Evolutionary conservation across 768 basidiomycete species (phyloP).

Genomic region (Termitomyces sp.): DNA sequence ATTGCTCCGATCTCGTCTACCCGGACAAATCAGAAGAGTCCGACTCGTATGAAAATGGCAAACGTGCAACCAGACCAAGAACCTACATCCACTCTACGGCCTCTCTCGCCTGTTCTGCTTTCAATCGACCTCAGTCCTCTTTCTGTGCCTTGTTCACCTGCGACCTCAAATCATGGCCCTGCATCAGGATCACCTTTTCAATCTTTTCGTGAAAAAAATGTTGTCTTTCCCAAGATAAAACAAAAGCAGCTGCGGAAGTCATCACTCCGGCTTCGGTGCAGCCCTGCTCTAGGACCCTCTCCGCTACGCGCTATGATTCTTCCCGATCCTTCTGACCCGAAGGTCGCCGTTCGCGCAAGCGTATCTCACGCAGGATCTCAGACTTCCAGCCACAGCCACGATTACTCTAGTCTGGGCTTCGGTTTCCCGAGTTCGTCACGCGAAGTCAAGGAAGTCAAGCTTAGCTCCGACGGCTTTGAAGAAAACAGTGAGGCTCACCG

Average conservation of each 20-base stretch:
- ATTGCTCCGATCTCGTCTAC: not conserved
- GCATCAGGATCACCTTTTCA: not conserved
- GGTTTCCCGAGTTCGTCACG: conserved; percentile 11
- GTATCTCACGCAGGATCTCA: not conserved
- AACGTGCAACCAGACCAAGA: not conserved
- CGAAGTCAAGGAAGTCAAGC: not conserved
- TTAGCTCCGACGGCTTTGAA: not conserved
- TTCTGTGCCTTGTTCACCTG: conserved; percentile 1
- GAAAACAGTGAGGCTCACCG: not conserved
- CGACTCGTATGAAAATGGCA: not conserved
- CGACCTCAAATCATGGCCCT: not conserved
- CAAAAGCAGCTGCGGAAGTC: conserved; percentile 11
- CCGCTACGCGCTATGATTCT: conserved; percentile 42
- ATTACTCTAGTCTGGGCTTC: conserved; percentile 16
- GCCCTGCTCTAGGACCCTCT: conserved; percentile 41
- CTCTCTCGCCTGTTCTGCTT: conserved; percentile 7
- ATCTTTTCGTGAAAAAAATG: not conserved
- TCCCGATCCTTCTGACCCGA: conserved; percentile 25
- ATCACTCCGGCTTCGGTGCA: conserved; percentile 26
- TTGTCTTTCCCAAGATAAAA: conserved; percentile 6
- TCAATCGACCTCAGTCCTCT: conserved; percentile 8
- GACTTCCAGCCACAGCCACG: not conserved
- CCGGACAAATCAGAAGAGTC: not conserved
- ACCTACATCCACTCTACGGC: not conserved
- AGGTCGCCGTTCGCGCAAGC: conserved; percentile 6